Evolutionary conservation across 139 green algal genomes (phyloP).

Genomic region (Tetradesmus obliquus): DNA sequence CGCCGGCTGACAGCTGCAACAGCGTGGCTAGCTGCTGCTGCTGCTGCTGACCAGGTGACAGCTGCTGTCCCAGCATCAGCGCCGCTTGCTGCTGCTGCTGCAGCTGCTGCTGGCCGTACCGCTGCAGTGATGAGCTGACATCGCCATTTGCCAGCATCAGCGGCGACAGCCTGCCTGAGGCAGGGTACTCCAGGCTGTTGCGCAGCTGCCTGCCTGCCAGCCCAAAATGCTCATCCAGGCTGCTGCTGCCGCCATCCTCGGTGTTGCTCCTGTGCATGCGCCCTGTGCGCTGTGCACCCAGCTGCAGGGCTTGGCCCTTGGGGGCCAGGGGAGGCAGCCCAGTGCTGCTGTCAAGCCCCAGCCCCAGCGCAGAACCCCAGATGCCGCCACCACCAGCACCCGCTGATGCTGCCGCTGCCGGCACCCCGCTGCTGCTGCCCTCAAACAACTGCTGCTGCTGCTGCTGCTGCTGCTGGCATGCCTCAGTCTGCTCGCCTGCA

Average conservation of each 20-base stretch:
- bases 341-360: conserved; percentile 7
- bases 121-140: neutral
- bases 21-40: neutral
- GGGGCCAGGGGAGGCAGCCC: neutral
- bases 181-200: neutral
- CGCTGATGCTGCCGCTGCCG: neutral
- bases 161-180: neutral
- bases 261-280: neutral
- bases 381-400: neutral
- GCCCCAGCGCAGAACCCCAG: conserved; percentile 5
- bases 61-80: neutral
- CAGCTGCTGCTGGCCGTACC: neutral
- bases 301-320: neutral
- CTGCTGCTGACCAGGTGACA: neutral
- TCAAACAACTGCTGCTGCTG: neutral
- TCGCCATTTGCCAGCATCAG: neutral
- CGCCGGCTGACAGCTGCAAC: neutral
- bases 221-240: conserved; percentile 5
- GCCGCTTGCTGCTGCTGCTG: conserved; percentile 14
- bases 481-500: neutral
- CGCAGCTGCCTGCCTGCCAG: conserved; percentile 17
- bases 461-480: neutral
- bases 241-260: neutral
- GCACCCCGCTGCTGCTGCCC: conserved; percentile 23
- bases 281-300: neutral